These are phyloP conservation scores for Aciculosporium take DNA, from an alignment of 2,329 filamentous ascomycete species.

Conservation along the genomic window DNA sequence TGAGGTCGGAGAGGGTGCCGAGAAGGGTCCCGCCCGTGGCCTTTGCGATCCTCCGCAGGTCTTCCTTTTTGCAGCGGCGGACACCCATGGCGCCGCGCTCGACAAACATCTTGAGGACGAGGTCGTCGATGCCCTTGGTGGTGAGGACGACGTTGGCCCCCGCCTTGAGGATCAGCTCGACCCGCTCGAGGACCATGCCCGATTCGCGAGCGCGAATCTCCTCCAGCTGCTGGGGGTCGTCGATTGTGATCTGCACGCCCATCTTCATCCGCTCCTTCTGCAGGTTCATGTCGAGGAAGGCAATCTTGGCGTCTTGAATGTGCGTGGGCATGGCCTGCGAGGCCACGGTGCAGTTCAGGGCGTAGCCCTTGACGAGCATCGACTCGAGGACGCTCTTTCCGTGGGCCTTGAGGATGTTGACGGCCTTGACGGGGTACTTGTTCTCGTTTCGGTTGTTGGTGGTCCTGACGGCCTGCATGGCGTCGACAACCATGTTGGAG, in stretches of 20 bases:
- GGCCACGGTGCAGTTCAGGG: constrained; percentile 94
- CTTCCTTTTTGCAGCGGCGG: constrained; percentile 95
- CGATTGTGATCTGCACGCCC: constrained; percentile 94
- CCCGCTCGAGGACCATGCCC: constrained; percentile 81
- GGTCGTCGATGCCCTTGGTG: constrained; percentile 95
- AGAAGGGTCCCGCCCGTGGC: constrained; percentile 89
- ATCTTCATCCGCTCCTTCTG: constrained; percentile 99
- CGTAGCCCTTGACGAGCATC: constrained; percentile 85
- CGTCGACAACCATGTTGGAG: constrained; percentile 91
- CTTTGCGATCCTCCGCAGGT: constrained; percentile 86
- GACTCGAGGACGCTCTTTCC: constrained; percentile 87
- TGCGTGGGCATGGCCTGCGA: constrained; percentile 96
- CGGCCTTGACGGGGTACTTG: constrained; percentile 98
- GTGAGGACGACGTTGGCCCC: constrained; percentile 93
- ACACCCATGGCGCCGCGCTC: constrained; percentile 95
- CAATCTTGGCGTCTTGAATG: constrained; percentile 89
- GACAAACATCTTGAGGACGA: constrained; percentile 86
- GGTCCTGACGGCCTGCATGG: constrained; percentile 86
- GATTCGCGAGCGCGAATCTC: constrained; percentile 90
- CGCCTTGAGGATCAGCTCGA: constrained; percentile 95
- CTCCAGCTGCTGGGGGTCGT: constrained; percentile 92
- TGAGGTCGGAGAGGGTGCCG: constrained; percentile 86
- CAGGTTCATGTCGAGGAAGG: constrained; percentile 91
- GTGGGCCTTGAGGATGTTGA: constrained; percentile 97
- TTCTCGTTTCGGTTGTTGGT: constrained; percentile 79